phyloP scores from a whole-genome alignment of 2,329 filamentous ascomycete genomes.

The Cadophora sp. region DNA sequence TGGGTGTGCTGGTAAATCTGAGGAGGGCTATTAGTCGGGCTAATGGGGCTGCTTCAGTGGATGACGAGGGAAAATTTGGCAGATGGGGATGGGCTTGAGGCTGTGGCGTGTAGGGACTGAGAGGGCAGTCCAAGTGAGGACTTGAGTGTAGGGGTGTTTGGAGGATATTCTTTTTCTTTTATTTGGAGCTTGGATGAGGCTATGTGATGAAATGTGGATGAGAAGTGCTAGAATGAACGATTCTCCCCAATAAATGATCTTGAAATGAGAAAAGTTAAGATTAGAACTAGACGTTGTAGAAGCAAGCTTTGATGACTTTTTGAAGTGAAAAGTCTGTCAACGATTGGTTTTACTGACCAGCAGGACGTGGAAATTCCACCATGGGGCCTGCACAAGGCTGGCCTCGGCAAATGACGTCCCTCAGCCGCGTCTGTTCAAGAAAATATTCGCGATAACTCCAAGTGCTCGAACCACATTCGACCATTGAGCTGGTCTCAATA shows the following conservation, averaged over 20 bases:
- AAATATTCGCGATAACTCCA: constrained; percentile 16
- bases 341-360: not conserved
- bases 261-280: too few relatives aligned
- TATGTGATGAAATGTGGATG: too few relatives aligned
- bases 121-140: not conserved
- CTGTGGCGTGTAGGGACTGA: too few relatives aligned
- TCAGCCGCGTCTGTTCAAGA: constrained; percentile 24
- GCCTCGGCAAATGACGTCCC: constrained; percentile 31
- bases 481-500: constrained; percentile 27
- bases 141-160: not conserved
- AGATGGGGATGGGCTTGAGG: too few relatives aligned
- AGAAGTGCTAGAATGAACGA: too few relatives aligned
- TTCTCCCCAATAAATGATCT: too few relatives aligned
- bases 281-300: too few relatives aligned
- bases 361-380: too few relatives aligned
- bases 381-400: constrained; percentile 6
- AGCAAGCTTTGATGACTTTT: not conserved
- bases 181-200: not conserved
- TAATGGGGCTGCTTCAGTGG: too few relatives aligned
- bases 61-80: not conserved
- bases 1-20: constrained; percentile 2
- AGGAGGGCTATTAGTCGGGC: not conserved
- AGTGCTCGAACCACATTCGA: not conserved
- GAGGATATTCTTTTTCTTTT: not conserved
- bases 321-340: not conserved